Conservation (phyloP, 768 basidiomycete species). For the Trichaptum fuscoviolaceum region DNA sequence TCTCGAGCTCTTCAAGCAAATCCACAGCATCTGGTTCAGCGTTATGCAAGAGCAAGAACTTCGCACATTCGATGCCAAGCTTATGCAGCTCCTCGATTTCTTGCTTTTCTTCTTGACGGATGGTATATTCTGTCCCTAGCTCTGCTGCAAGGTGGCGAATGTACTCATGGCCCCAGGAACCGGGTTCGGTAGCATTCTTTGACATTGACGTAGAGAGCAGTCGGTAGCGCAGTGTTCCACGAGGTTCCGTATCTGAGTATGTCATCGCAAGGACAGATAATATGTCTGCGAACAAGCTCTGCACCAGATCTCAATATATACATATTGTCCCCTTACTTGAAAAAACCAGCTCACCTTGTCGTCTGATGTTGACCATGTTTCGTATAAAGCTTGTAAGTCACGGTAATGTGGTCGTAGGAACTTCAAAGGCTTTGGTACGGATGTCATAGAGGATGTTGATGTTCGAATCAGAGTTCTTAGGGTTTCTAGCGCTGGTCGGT, state of each 20-base stretch:
- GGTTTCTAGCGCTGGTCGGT: constrained; percentile 88
- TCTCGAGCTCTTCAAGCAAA: constrained; percentile 88
- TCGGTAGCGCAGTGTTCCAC: constrained; percentile 92
- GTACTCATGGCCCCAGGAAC: constrained; percentile 99
- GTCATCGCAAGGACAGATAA: constrained; percentile 99
- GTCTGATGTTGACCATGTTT: constrained; percentile 72
- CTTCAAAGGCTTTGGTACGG: constrained; percentile 97
- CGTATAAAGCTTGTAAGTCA: constrained; percentile 76
- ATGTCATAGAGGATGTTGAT: constrained; percentile 98
- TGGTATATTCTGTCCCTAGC: constrained; percentile 85
- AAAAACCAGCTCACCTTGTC: constrained; percentile 51
- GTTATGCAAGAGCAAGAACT: constrained; percentile 87
- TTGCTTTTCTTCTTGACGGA: constrained; percentile 55
- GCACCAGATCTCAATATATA: constrained; percentile 9
- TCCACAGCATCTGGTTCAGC: constrained; percentile 99
- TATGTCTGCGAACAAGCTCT: constrained; percentile 96
- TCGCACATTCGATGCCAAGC: constrained; percentile 80
- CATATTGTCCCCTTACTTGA: not conserved
- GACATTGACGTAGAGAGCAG: constrained; percentile 72
- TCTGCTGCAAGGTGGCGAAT: constrained; percentile 95
- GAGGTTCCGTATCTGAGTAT: constrained; percentile 95
- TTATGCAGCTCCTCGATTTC: constrained; percentile 63
- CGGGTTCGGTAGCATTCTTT: constrained; percentile 72
- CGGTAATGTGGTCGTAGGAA: constrained; percentile 95
- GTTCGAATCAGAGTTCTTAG: constrained; percentile 91